Evolutionary conservation across 139 green algal genomes (phyloP).

Genomic region (Chloropicon primus): DNA sequence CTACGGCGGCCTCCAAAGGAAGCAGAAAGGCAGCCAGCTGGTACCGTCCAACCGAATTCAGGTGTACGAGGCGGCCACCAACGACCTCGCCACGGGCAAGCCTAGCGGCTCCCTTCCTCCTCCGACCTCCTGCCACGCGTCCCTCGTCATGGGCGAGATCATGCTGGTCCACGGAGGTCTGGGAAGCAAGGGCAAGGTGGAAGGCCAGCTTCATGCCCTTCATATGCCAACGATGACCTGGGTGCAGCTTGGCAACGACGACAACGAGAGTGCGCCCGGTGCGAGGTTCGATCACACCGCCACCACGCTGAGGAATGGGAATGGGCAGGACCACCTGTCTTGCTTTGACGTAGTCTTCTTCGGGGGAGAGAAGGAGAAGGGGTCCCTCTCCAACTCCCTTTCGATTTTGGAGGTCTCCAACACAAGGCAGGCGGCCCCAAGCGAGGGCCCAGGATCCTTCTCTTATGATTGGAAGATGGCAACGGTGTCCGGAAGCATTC

Average conservation of each 20-base stretch:
- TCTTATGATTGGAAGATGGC: background rate
- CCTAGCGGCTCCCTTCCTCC: background rate
- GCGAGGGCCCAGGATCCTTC: background rate
- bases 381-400: background rate
- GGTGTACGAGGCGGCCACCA: background rate
- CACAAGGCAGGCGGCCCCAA: background rate
- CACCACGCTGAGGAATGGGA: too few species aligned
- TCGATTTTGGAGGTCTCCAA: background rate
- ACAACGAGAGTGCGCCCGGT: background rate
- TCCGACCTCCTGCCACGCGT: background rate
- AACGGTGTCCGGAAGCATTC: background rate
- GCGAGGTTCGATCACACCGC: background rate
- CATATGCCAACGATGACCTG: background rate
- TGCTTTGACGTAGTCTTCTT: background rate
- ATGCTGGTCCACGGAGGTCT: background rate
- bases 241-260: background rate
- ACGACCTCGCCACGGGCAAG: background rate
- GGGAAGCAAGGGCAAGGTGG: background rate
- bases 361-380: background rate
- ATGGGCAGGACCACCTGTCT: too few species aligned
- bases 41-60: background rate
- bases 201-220: background rate
- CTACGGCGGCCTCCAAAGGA: background rate
- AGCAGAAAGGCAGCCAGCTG: background rate
- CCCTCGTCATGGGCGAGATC: background rate